Base-by-base conservation (phyloP, 352 stramenopile species). In the Plasmopara viticola region DNA sequence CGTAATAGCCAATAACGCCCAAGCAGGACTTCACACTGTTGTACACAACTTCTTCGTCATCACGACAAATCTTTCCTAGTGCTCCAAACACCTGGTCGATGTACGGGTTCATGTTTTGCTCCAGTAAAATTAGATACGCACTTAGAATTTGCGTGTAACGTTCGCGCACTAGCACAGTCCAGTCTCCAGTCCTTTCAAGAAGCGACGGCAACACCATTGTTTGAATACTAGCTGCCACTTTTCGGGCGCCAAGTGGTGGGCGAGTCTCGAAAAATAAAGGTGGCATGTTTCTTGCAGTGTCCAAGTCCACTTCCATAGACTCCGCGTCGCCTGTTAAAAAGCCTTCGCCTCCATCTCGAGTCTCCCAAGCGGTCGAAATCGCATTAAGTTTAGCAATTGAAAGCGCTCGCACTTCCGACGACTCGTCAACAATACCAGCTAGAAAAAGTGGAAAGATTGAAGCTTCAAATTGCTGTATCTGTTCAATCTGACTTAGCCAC, bases 101-200 rank as follows among this genome's bases (percentile, higher is more conserved):
- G 39, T 70, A 85, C 55, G 75, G 62, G 39, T 86, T 87, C 68
- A 91, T 80, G 17, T 56, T 65, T 28, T 75, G 64, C 46, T 87
- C 83, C 28, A 86, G 61, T 44, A 94, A 52, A 35, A 90, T 60
- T 20, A 91, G 49, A 44, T 81, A 87, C 1, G 70, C 68, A 48
- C 78, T 83, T 20, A 90, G 52, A 49, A 94, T 74, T 43, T 75
- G 67, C 4, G 81, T 86, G 52, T 87, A 86, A 33, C 77, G 74
- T 42, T 89, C 80, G 6, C 81, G 74, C 7, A 84, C 77, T 68
- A 87, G 74, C 6, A 86, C 69, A 65, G 78, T 94, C 83, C 83
- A 94, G 56, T 94, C 83, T 46, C 59, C 64, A 2, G 73, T 85
- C 65, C 82, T 85, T 35, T 89, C 78, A 7, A 94, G 56, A 12